Evolutionary conservation across 345 rosid species (phyloP), one percentile per base, ranked within the genome.

Genomic region (Rubroshorea leprosula): DNA sequence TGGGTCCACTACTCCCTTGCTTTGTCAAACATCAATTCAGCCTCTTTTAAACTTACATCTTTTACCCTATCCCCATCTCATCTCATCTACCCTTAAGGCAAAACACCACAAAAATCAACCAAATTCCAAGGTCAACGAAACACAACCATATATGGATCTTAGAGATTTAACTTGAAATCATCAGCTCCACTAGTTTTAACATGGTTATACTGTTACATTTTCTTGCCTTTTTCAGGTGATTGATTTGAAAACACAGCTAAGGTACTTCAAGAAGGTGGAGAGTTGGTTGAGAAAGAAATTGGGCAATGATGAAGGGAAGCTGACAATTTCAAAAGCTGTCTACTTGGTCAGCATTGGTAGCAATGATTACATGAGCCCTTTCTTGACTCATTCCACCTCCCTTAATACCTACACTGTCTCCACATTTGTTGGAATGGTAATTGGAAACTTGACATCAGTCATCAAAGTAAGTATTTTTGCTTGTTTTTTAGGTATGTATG

Each of bases 281-380:
- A 49, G 51, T 49, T 50, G 69, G 75, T 69, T 89, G 76, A 80
- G 73, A 61, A 35, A 65, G n/a, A 75, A 60, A 48, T 55, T 82
- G 57, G 87, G 96, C 23, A 65, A 75, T 52, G 75, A 67, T 65
- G 85, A 78, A 74, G 79, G 78, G 15, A 63, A 64, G 67, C 48
- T 54, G 65, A 76, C 63, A 25, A 27, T 85, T 48, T 82, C 89
- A 50, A 72, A 74, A 59, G 89, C 80, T 44, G 89, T 89, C 45
- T 77, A 76, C 76, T 54, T 89, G 71, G 67, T 83, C 43, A 74
- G 91, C 70, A 72, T 82, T 55, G 97, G 97, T 52, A 74, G 61
- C 67, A 86, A 84, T 79, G 91, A 89, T 75, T 86, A 86, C 74
- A 60, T 57, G 46, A 79, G 82, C 64, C 80, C 74, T 73, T 80